Evolutionary conservation across 345 rosid genomes (phyloP).

Genomic region (Salix brachista): DNA sequence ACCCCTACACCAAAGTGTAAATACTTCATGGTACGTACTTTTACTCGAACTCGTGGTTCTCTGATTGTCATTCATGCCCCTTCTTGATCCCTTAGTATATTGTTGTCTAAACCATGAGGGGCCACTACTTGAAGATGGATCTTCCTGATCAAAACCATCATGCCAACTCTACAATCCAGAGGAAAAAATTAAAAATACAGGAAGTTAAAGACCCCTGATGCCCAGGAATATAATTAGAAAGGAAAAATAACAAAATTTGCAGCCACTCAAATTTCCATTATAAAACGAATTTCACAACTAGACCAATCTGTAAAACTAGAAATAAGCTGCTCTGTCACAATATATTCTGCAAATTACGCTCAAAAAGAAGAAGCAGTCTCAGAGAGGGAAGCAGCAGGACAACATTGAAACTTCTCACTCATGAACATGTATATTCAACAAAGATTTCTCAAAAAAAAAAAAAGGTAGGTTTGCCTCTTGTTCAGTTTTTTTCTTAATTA

Average conservation of each 20-base stretch:
- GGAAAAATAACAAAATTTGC: neutral
- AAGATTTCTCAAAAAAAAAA: neutral
- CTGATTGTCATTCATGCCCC: conserved; percentile 32
- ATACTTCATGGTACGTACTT: conserved; percentile 45
- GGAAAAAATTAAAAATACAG: neutral
- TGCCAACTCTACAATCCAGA: conserved; percentile 45
- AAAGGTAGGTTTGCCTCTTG: neutral
- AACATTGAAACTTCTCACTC: neutral
- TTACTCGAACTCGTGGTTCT: conserved; percentile 31
- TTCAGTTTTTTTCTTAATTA: neutral
- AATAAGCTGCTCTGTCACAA: neutral
- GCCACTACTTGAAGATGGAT: conserved; percentile 43
- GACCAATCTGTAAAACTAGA: neutral
- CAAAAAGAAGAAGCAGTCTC: neutral
- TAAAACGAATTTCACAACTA: neutral
- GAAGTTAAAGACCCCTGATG: conserved; percentile 2
- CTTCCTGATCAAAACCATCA: conserved; percentile 44
- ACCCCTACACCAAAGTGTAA: neutral
- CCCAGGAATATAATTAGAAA: neutral
- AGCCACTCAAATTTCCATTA: neutral
- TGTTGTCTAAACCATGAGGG: conserved; percentile 61
- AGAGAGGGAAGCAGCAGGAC: neutral
- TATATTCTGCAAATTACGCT: neutral
- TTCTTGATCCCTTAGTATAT: conserved; percentile 40
- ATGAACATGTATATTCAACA: neutral